Evolutionary conservation across 2,329 filamentous ascomycete genomes (phyloP), one percentile per base, ranked within the genome.

Genomic region (Monosporascus sp.): DNA sequence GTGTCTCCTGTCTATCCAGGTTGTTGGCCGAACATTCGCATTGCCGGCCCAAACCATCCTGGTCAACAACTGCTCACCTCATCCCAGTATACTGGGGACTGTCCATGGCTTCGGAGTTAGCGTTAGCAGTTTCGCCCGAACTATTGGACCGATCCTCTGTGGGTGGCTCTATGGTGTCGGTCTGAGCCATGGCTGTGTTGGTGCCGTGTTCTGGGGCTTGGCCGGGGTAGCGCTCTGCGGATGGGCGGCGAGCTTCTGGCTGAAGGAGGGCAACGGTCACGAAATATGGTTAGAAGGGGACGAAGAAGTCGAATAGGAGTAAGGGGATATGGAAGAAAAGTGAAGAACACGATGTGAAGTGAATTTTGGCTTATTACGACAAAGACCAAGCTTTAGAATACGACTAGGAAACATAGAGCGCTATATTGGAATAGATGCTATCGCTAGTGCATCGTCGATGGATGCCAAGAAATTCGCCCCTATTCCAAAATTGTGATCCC

Each of bases 271-370:
- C 0, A 72, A 84, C 61, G 85, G 85, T 0, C 83, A 87, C 64
- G 84, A 87, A 65, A 80, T 87, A 46, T 75, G 82, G 74, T 65
- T 87, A 2, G 80, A 85, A 28, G 84, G 83, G 0, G 84, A 87
- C 57, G 76, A 80, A 28, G 78, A 79, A 35, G 73, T 72, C 0
- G 65, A 63, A 5, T 47, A 51, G 48, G 22, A 48, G 49, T 20
- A 48, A 51, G 20, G 28, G 35, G 18, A 1, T 26, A 35, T n/a
- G 24, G 51, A 35, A 38, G 8, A 5, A 35, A 35, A 14, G 5
- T 4, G 31, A 14, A 35, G 31, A 35, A 35, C 31, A 35, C 11
- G 9, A 35, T 35, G 31, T 9, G 31, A 14, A 5, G 9, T 14
- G 31, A 35, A 22, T 41, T 31, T 7, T 40, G 28, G 40, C 20